Evolutionary conservation across 2,329 filamentous ascomycete species (phyloP), one percentile per base, ranked within the genome.

Genomic region (Phoma herbarum): DNA sequence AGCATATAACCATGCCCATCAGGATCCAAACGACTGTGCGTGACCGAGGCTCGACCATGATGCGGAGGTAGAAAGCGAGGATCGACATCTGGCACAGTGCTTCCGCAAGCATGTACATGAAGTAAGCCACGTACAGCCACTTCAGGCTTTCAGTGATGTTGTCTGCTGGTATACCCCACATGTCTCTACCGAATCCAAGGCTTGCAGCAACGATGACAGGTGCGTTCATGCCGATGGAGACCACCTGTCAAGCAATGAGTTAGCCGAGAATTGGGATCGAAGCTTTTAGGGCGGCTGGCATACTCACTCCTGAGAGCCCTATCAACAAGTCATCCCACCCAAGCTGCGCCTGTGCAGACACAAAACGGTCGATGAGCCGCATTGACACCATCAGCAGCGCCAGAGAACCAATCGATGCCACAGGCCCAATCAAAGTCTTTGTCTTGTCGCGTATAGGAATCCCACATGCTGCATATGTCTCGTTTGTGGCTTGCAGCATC

Each of bases 281-380:
- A 20, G 9, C 35, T 20, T 37, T 8, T 2, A 37, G 26, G 43
- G 29, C 20, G 41, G 6, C 43, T 53, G 18, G 5, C 10, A 37
- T 23, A 59, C 71, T 29, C 60, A 74, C 70, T 29, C 68, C 71
- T 46, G 71, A 62, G 10, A 73, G 56, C 16, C 65, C 70, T 41
- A 73, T 71, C 50, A 74, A 55, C n/a, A 70, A 54, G 33, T 74
- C 71, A 50, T 74, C 70, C 68, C 64, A 70, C n/a, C 71, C 71
- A 12, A 74, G 62, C 37, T 66, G 54, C 31, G 66, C 63, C 10
- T 67, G 51, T 25, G 60, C 55, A 39, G 71, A 74, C 7, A 67
- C 35, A 10, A 45, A 63, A 18, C 71, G 65, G 59, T 74, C 67
- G 26, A 61, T 20, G n/a, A 74, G 52, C 7, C 71, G 68, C 57